Conservation (phyloP, 1,139 yeast genomes). For the Sugiyamaella sp. region DNA sequence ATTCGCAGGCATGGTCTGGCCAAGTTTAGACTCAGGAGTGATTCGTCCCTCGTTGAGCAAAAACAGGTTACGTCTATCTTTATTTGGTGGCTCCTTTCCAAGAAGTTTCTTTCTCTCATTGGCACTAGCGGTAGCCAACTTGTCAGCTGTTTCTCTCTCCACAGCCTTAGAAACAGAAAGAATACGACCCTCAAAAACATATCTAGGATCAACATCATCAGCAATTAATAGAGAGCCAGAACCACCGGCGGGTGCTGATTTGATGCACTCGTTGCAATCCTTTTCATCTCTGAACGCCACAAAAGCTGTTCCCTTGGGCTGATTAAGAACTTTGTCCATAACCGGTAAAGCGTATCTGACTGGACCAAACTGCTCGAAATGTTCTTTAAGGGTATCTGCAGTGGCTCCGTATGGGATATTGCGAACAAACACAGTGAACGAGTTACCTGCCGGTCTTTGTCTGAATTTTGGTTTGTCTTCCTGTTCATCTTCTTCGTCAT, state of each 20-base stretch:
- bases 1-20: conserved; percentile 63
- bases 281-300: conserved; percentile 74
- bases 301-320: conserved; percentile 93
- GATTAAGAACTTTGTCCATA: conserved; percentile 78
- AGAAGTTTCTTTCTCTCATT: conserved; percentile 69
- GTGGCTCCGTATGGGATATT: conserved; percentile 96
- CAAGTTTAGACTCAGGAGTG: conserved; percentile 76
- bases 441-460: conserved; percentile 37
- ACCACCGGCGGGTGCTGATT: conserved; percentile 72
- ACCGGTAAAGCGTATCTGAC: conserved; percentile 95
- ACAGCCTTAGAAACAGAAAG: conserved; percentile 83
- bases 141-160: conserved; percentile 81
- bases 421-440: conserved; percentile 67
- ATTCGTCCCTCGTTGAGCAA: conserved; percentile 94
- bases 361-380: conserved; percentile 81
- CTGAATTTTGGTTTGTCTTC: conserved; percentile 43
- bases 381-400: conserved; percentile 71
- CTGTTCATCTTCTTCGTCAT: conserved; percentile 42
- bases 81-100: conserved; percentile 80
- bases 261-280: conserved; percentile 68
- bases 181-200: conserved; percentile 91
- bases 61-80: conserved; percentile 82
- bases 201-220: conserved; percentile 86
- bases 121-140: conserved; percentile 73
- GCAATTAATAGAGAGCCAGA: conserved; percentile 81